These are phyloP conservation scores for Colletotrichum karsti DNA, from an alignment of 2,329 filamentous ascomycete genomes.

Conservation along the genomic window DNA sequence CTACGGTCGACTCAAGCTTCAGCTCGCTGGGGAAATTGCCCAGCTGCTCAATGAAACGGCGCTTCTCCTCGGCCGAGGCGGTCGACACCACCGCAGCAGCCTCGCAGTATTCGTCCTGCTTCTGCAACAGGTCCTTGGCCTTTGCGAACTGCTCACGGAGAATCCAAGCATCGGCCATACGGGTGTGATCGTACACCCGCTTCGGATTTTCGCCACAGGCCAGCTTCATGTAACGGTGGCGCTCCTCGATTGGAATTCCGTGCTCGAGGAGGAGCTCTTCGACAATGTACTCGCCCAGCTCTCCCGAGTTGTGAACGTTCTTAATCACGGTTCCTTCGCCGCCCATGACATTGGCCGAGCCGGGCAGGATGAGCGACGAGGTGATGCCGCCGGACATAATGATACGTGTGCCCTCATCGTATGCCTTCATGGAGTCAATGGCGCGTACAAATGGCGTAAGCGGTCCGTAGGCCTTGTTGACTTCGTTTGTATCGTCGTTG, in stretches of 20 bases:
- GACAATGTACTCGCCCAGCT: slow-evolving; percentile 45
- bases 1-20: slow-evolving; percentile 49
- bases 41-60: slow-evolving; percentile 19
- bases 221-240: slow-evolving; percentile 53
- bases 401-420: slow-evolving; percentile 45
- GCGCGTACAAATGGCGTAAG: slow-evolving; percentile 47
- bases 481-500: slow-evolving; percentile 47
- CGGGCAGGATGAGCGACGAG: slow-evolving; percentile 53
- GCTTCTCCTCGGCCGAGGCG: slow-evolving; percentile 33
- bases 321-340: slow-evolving; percentile 53
- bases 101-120: slow-evolving; percentile 42
- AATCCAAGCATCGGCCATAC: slow-evolving; percentile 49
- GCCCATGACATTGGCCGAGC: slow-evolving; percentile 53
- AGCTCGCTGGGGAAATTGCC: slow-evolving; percentile 41
- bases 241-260: slow-evolving; percentile 40
- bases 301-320: slow-evolving; percentile 44
- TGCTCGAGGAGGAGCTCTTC: slow-evolving; percentile 52
- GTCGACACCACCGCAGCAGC: slow-evolving; percentile 33
- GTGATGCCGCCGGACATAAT: slow-evolving; percentile 55
- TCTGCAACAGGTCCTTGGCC: slow-evolving; percentile 43
- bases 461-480: slow-evolving; percentile 39
- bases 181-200: slow-evolving; percentile 43
- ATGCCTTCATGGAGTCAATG: slow-evolving; percentile 50
- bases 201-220: slow-evolving; percentile 56
- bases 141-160: slow-evolving; percentile 48